phyloP scores from a whole-genome alignment of 1,284 basidiomycete genomes.

The Ceratobasidium sp. region DNA sequence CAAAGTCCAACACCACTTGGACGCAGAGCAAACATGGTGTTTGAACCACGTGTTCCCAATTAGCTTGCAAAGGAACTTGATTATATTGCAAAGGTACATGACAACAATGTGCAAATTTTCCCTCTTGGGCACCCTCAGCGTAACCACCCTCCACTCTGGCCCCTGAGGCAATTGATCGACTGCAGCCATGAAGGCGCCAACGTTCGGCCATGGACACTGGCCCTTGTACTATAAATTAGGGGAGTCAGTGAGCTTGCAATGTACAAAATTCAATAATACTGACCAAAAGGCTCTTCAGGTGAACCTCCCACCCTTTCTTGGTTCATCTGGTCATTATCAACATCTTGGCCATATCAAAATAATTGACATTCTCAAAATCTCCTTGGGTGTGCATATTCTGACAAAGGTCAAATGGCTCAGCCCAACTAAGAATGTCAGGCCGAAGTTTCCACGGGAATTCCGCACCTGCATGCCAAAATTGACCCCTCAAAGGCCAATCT shows the following conservation, averaged over 20 bases:
- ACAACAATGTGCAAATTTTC: background rate
- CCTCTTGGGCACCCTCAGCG: background rate
- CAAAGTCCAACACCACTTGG: background rate
- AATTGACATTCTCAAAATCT: background rate
- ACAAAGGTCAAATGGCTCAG: constrained; percentile 2
- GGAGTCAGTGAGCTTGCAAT: background rate
- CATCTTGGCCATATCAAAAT: constrained; percentile 3
- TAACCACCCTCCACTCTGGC: background rate
- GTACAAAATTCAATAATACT: background rate
- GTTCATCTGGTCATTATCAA: constrained; percentile 13
- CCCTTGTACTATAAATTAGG: background rate
- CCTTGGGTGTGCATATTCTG: background rate
- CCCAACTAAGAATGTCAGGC: too few species aligned
- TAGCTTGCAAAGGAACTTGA: background rate
- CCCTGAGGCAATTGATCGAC: background rate
- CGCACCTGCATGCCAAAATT: too few species aligned
- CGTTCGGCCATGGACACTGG: background rate
- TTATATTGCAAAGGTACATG: background rate
- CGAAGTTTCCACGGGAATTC: too few species aligned
- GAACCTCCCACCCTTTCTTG: background rate
- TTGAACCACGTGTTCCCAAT: background rate
- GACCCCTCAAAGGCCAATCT: too few species aligned
- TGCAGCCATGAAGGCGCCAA: background rate
- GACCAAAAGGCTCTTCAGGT: constrained; percentile 12
- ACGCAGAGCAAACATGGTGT: background rate